A percentile compares a stretch with the other conserved stretches of the same genome.
Conservation (phyloP, 768 basidiomycete genomes). For the Boletus insuetus region DNA sequence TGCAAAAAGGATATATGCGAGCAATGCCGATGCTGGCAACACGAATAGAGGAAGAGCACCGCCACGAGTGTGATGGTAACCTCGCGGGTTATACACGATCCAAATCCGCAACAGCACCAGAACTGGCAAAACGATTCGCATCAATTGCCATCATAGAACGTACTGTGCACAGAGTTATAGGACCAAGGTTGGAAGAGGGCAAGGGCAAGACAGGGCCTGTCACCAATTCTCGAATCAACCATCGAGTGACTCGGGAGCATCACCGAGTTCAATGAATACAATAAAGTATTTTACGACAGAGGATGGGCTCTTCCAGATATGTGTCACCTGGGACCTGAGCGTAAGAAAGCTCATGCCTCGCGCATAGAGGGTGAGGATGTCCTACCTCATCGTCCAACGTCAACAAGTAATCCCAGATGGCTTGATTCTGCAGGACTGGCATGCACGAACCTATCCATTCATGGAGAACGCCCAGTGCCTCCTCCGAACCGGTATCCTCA, state of each 20-base stretch:
- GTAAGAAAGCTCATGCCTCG: not conserved
- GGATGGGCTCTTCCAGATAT: not conserved
- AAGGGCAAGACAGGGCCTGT: not conserved
- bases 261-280: too few relatives aligned
- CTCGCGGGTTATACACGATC: not conserved
- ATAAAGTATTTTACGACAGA: not conserved
- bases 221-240: not conserved
- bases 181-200: not conserved
- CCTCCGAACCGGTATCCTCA: not conserved
- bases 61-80: not conserved
- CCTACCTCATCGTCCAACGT: constrained; percentile 5
- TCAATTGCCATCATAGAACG: not conserved
- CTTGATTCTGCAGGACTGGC: not conserved
- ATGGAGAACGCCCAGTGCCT: not conserved
- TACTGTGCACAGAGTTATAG: not conserved
- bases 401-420: constrained; percentile 3
- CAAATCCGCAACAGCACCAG: constrained; percentile 1
- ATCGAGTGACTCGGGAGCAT: not conserved
- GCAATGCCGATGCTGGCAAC: not conserved
- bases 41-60: not conserved
- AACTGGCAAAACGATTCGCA: not conserved
- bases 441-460: not conserved
- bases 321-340: not conserved
- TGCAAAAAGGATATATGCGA: not conserved
- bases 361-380: not conserved